A percentile compares a stretch with the other conserved stretches of the same genome.
phyloP scores from a whole-genome alignment of 441 rosid species.

The Eutrema salsugineum region DNA sequence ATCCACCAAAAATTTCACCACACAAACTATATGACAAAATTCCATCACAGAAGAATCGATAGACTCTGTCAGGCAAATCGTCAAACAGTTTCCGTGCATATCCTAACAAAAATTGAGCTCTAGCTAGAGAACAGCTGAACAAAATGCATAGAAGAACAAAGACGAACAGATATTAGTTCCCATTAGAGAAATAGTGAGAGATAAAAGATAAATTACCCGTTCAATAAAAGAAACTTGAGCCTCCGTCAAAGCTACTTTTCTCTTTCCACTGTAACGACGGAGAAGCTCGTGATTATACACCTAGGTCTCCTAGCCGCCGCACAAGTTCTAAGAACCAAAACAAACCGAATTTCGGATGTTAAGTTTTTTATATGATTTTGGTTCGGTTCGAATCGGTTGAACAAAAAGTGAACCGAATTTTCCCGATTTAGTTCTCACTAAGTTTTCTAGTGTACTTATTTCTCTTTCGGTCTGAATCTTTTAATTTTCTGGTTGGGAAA shows the following conservation, averaged over 20 bases:
- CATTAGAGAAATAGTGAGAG: not conserved
- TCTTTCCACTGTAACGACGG: not conserved
- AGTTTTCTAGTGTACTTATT: not conserved
- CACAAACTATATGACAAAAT: not conserved
- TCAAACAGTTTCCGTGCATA: conserved; percentile 26
- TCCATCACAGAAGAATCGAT: not conserved
- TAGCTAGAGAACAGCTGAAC: not conserved
- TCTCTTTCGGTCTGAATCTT: not conserved
- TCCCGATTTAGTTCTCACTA: too few relatives aligned
- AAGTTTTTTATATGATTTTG: not conserved
- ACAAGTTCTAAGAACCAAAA: not conserved
- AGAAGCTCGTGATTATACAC: not conserved
- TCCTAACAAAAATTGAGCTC: not conserved
- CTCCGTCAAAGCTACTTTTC: not conserved
- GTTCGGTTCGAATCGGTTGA: not conserved
- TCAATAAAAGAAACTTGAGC: not conserved
- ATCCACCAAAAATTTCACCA: not conserved
- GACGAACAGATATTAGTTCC: not conserved
- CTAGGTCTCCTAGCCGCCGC: not conserved
- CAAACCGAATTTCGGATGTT: not conserved
- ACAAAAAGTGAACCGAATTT: too few relatives aligned
- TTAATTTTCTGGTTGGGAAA: not conserved
- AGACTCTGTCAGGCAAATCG: conserved; percentile 9
- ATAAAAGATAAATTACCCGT: not conserved
- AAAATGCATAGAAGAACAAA: not conserved